Evolutionary conservation across 2,329 filamentous ascomycete genomes (phyloP).

Genomic region (Neopestalotiopsis clavispora): DNA sequence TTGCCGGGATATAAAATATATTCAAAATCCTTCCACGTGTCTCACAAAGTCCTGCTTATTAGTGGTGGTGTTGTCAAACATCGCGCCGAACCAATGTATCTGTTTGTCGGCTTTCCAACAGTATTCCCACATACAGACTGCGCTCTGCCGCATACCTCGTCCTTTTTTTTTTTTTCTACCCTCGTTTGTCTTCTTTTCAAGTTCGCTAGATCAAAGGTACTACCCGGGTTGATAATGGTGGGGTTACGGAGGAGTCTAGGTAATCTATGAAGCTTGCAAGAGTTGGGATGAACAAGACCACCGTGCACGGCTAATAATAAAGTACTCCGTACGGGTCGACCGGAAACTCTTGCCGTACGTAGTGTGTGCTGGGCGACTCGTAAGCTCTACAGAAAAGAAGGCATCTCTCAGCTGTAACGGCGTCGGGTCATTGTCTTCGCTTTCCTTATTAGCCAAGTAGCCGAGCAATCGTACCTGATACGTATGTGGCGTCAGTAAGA

Average conservation of each 20-base stretch:
- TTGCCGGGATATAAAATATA: too few species aligned
- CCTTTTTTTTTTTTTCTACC: not conserved
- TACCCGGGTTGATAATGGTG: not conserved
- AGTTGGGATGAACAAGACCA: not conserved
- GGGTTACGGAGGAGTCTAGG: not conserved
- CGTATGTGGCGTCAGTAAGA: not conserved
- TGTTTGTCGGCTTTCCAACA: too few species aligned
- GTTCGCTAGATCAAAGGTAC: not conserved
- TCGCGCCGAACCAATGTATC: too few species aligned
- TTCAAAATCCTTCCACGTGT: too few species aligned
- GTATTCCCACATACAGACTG: too few species aligned
- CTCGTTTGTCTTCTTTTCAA: not conserved
- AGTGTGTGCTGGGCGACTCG: not conserved
- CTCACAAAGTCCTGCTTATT: too few species aligned
- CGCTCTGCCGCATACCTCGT: not conserved
- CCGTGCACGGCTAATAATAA: slow-evolving; percentile 1
- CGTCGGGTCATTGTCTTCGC: not conserved
- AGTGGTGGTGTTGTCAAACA: too few species aligned
- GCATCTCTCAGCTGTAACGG: not conserved
- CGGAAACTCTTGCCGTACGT: not conserved
- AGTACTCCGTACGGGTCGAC: not conserved
- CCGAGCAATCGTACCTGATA: not conserved
- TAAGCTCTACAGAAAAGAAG: too few species aligned
- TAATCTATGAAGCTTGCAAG: not conserved
- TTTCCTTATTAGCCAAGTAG: not conserved